These are phyloP conservation scores for Amylocystis lapponica DNA, from an alignment of 768 basidiomycete species.

Conservation along the genomic window DNA sequence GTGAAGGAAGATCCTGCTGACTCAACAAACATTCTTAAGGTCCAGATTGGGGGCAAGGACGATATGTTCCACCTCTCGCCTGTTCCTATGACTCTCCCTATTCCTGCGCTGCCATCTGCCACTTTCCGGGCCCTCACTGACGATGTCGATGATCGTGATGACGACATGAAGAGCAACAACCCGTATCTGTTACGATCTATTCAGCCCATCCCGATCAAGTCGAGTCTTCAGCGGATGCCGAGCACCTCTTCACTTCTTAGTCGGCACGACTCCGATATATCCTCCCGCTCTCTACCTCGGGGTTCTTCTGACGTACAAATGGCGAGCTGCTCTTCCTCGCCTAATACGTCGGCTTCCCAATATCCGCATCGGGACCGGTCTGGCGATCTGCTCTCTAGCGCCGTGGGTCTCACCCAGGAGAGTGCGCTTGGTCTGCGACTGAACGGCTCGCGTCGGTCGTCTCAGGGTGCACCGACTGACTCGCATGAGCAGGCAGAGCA, in stretches of 20 bases:
- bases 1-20: constrained; percentile 12
- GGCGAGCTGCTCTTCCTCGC: constrained; percentile 23
- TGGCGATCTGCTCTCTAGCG: constrained; percentile 6
- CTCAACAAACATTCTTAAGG: constrained; percentile 5
- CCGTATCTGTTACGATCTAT: constrained; percentile 10
- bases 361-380: constrained; percentile 12
- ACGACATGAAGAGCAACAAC: constrained; percentile 11
- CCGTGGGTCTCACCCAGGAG: constrained; percentile 6
- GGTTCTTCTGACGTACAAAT: constrained; percentile 21
- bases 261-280: constrained; percentile 9
- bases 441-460: constrained; percentile 2
- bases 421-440: constrained; percentile 10
- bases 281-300: constrained; percentile 20
- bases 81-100: constrained; percentile 18
- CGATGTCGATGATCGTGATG: constrained; percentile 18
- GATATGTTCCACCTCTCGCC: constrained; percentile 21
- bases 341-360: constrained; percentile 10
- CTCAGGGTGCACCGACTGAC: background rate
- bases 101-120: constrained; percentile 15
- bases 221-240: constrained; percentile 11
- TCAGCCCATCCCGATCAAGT: constrained; percentile 20
- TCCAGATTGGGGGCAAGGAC: constrained; percentile 12
- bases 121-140: constrained; percentile 20
- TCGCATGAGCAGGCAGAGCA: constrained; percentile 10
- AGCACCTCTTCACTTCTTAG: constrained; percentile 16